Conservation (phyloP, 495 filamentous ascomycete genomes). For the Tetracladium marchalianum region DNA sequence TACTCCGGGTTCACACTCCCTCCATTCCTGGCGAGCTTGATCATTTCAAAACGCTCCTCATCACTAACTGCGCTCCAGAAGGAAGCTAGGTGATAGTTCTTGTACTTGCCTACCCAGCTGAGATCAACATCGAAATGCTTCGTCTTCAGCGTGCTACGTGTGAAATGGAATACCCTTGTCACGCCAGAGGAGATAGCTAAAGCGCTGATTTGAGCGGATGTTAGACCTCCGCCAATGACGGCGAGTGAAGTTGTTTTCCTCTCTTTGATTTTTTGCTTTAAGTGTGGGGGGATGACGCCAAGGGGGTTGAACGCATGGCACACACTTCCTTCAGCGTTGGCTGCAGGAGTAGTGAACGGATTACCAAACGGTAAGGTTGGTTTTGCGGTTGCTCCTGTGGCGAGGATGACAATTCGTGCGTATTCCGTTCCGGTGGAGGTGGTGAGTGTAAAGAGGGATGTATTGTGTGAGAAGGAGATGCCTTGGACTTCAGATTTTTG, state of each 20-base stretch:
- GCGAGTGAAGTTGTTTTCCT: constrained; percentile 41
- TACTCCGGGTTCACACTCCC: constrained; percentile 52
- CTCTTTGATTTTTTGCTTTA: constrained; percentile 35
- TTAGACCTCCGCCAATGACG: constrained; percentile 52
- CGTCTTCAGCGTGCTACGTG: constrained; percentile 48
- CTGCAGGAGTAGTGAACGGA: constrained; percentile 16
- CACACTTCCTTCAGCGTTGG: not conserved
- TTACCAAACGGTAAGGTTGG: constrained; percentile 37
- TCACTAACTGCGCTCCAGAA: constrained; percentile 54
- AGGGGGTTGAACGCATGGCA: constrained; percentile 1
- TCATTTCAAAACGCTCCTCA: constrained; percentile 48
- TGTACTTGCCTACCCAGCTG: constrained; percentile 57
- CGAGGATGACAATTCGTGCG: constrained; percentile 43
- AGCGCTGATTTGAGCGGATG: constrained; percentile 50
- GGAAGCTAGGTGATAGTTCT: constrained; percentile 50
- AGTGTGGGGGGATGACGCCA: constrained; percentile 13
- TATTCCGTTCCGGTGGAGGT: constrained; percentile 35
- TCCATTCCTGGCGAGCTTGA: constrained; percentile 45
- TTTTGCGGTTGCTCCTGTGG: constrained; percentile 43
- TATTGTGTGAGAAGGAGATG: constrained; percentile 34
- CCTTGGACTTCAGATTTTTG: constrained; percentile 38
- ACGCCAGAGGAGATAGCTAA: constrained; percentile 43
- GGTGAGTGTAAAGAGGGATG: constrained; percentile 41
- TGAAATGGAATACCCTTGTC: constrained; percentile 44
- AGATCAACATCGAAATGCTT: constrained; percentile 57